A percentile compares a stretch with the other conserved stretches of the same genome.
Evolutionary conservation across 73 alveolate species (phyloP).

Genomic region (Stentor roeselii): DNA sequence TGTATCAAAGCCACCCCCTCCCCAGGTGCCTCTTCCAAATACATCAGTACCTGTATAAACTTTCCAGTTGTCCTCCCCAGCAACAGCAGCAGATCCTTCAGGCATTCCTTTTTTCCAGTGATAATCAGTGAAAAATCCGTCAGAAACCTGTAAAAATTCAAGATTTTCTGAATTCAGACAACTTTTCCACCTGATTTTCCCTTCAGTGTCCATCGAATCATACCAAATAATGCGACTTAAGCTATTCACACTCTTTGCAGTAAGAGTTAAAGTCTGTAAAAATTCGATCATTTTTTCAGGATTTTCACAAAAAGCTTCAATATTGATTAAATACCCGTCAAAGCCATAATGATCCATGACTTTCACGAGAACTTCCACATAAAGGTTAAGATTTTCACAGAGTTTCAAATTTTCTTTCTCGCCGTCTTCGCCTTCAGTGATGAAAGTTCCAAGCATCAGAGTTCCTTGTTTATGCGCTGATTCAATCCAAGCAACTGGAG

Average conservation of each 20-base stretch:
- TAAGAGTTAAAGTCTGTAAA: not conserved
- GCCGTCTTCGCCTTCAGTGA: constrained; percentile 64
- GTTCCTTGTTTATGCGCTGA: constrained; percentile 51
- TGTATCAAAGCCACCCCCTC: constrained; percentile 52
- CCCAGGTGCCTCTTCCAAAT: constrained; percentile 63
- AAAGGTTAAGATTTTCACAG: constrained; percentile 37
- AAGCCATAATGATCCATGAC: constrained; percentile 7
- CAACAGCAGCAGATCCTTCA: constrained; percentile 20
- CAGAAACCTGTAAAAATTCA: constrained; percentile 37
- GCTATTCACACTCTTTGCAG: not conserved
- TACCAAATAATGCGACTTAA: constrained; percentile 47
- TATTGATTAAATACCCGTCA: constrained; percentile 8
- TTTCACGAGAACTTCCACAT: not conserved
- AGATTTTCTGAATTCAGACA: constrained; percentile 30
- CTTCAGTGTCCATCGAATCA: constrained; percentile 42
- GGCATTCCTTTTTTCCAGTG: constrained; percentile 40
- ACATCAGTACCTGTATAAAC: constrained; percentile 54
- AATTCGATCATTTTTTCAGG: not conserved
- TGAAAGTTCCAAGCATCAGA: constrained; percentile 39
- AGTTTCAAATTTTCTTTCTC: constrained; percentile 29
- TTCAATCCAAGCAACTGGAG: constrained; percentile 54
- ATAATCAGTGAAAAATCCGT: constrained; percentile 62
- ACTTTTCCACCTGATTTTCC: constrained; percentile 45
- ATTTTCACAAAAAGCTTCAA: not conserved
- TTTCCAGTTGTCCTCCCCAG: constrained; percentile 26